Conservation (phyloP, 2,329 filamentous ascomycete species). For the Huntiella omanensis region DNA sequence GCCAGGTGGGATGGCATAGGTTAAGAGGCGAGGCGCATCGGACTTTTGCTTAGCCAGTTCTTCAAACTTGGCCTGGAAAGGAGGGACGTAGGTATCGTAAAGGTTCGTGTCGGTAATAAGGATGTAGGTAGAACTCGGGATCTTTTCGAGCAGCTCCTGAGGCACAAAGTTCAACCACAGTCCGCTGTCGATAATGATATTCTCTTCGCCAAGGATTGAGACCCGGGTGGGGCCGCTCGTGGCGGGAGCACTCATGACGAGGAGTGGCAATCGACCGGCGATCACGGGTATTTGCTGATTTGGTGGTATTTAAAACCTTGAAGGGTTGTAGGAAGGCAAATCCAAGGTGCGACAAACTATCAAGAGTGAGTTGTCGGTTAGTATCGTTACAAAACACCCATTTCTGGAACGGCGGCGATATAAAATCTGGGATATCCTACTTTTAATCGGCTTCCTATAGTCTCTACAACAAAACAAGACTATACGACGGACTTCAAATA, state of each 20-base stretch:
- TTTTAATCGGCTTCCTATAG: no score
- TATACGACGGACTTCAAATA: no score
- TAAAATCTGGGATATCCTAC: no score
- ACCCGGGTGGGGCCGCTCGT: slow-evolving; percentile 20
- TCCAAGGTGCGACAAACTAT: no score
- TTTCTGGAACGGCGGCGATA: no score
- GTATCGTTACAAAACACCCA: no score
- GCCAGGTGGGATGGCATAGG: slow-evolving; percentile 73
- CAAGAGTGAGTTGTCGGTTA: no score
- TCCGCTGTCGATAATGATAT: slow-evolving; percentile 80
- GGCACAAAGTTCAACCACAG: slow-evolving; percentile 73
- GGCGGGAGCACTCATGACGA: slow-evolving; percentile 1
- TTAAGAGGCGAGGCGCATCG: slow-evolving; percentile 50
- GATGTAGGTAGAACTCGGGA: slow-evolving; percentile 78
- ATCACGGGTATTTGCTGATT: no score
- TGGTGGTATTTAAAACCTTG: no score
- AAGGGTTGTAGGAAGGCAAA: no score
- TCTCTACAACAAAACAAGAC: no score
- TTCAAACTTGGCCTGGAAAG: slow-evolving; percentile 37
- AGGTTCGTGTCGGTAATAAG: slow-evolving; percentile 95
- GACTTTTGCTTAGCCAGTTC: slow-evolving; percentile 16
- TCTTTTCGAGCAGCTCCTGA: slow-evolving; percentile 57
- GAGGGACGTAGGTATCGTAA: slow-evolving; percentile 57
- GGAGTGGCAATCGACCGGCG: background rate
- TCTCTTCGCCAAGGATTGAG: slow-evolving; percentile 69